Percentiles rank a stretch among this genome's conserved stretches.
Conservation (phyloP, 495 filamentous ascomycete species). For the Podospora australis region DNA sequence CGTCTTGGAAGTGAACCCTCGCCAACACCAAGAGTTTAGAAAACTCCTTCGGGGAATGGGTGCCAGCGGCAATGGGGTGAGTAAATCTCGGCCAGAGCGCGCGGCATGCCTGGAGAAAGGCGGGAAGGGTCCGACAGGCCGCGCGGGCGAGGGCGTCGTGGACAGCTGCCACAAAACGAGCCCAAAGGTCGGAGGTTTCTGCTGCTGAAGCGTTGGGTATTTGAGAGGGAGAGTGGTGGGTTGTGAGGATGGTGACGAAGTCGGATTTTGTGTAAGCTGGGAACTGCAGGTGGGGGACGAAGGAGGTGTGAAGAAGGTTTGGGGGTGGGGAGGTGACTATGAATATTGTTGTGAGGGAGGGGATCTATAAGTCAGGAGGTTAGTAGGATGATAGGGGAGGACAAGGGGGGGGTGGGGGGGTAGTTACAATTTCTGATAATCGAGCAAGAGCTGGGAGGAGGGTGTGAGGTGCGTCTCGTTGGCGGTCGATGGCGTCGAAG, state of each 20-base stretch:
- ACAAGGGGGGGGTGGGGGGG: background rate
- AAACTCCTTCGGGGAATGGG: slow-evolving; percentile 70
- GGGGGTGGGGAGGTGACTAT: slow-evolving; percentile 69
- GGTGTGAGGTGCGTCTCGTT: slow-evolving; percentile 72
- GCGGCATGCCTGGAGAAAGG: slow-evolving; percentile 50
- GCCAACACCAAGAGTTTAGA: slow-evolving; percentile 69
- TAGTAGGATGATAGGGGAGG: slow-evolving; percentile 7
- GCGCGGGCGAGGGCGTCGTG: slow-evolving; percentile 66
- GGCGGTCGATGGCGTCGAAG: slow-evolving; percentile 85
- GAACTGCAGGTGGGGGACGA: slow-evolving; percentile 76
- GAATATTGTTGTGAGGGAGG: slow-evolving; percentile 69
- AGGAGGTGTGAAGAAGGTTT: slow-evolving; percentile 61
- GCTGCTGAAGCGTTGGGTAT: slow-evolving; percentile 33
- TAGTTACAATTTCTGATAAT: slow-evolving; percentile 28
- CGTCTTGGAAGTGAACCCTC: slow-evolving; percentile 68
- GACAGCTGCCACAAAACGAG: slow-evolving; percentile 64
- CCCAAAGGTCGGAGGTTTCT: slow-evolving; percentile 63
- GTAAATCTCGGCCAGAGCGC: slow-evolving; percentile 67
- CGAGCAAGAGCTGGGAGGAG: slow-evolving; percentile 60
- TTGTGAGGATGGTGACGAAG: slow-evolving; percentile 63
- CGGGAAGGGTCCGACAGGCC: slow-evolving; percentile 57
- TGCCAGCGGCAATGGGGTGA: slow-evolving; percentile 55
- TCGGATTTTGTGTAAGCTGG: slow-evolving; percentile 77
- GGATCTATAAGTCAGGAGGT: slow-evolving; percentile 59
- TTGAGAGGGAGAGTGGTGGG: slow-evolving; percentile 26